Evolutionary conservation across 306 rosid genomes (phyloP).

Genomic region (Trifolium repens): DNA sequence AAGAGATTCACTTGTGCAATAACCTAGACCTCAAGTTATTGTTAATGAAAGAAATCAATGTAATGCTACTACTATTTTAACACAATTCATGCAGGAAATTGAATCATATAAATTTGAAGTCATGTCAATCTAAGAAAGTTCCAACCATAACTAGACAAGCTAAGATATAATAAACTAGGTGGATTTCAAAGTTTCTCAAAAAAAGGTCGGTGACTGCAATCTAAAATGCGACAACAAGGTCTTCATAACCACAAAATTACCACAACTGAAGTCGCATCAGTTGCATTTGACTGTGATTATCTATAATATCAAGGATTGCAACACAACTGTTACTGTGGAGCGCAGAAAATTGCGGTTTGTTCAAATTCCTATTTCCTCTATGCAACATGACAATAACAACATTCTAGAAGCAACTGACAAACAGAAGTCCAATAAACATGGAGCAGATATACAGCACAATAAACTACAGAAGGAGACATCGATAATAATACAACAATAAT

Average conservation of each 20-base stretch:
- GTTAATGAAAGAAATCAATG: slow-evolving; percentile 29
- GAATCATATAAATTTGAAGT: slow-evolving; percentile 2
- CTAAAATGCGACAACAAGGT: neutral
- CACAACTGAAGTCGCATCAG: neutral
- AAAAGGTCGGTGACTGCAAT: neutral
- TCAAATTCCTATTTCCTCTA: too few species aligned
- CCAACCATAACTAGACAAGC: neutral
- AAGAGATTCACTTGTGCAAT: slow-evolving; percentile 35
- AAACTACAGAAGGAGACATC: slow-evolving; percentile 12
- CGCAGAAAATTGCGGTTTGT: too few species aligned
- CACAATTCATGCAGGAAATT: neutral
- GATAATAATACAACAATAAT: neutral
- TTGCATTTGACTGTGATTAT: neutral
- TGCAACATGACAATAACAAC: neutral
- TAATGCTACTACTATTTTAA: neutral
- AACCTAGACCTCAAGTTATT: slow-evolving; percentile 26
- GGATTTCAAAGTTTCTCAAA: neutral
- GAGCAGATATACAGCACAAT: neutral
- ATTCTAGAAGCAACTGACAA: slow-evolving; percentile 21
- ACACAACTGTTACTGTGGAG: too few species aligned
- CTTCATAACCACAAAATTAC: neutral
- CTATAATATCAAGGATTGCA: neutral
- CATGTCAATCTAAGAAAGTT: neutral
- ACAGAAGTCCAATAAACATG: slow-evolving; percentile 1
- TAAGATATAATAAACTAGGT: neutral